Evolutionary conservation across 164 flowering plant genomes (phyloP).

Genomic region (Stephania cephalantha): DNA sequence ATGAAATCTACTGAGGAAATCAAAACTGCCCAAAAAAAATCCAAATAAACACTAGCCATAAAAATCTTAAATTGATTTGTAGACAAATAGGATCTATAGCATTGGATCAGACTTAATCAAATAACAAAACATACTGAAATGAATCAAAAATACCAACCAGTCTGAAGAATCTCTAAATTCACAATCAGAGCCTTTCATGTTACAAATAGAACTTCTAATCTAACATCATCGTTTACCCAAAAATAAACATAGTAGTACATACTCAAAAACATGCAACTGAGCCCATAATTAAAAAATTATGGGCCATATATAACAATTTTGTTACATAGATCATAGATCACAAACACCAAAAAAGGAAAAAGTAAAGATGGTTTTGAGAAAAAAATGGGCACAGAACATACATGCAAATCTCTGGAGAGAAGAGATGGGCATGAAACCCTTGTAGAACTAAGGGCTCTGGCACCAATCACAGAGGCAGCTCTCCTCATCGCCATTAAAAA

Average conservation of each 20-base stretch:
- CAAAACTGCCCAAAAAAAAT: not conserved
- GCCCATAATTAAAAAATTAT: not conserved
- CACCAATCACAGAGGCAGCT: constrained; percentile 34
- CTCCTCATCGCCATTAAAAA: constrained; percentile 54
- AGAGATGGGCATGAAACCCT: constrained; percentile 14
- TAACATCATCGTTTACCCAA: not conserved
- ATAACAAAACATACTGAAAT: not conserved
- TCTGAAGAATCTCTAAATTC: too few species aligned
- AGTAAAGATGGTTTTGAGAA: not conserved
- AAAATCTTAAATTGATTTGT: not conserved
- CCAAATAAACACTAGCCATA: not conserved
- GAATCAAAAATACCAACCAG: too few species aligned
- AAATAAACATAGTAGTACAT: too few species aligned
- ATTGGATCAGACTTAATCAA: not conserved
- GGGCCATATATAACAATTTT: not conserved
- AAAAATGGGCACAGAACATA: constrained; percentile 12
- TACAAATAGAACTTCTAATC: not conserved
- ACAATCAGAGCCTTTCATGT: too few species aligned
- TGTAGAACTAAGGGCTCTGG: constrained; percentile 26
- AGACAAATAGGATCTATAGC: not conserved
- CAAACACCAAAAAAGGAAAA: not conserved
- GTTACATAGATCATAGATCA: too few species aligned
- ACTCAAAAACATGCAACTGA: not conserved
- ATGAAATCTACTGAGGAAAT: not conserved
- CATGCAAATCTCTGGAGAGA: constrained; percentile 44